Evolutionary conservation across 2,329 filamentous ascomycete genomes (phyloP).

Genomic region (Sporothrix pseudoabietina): DNA sequence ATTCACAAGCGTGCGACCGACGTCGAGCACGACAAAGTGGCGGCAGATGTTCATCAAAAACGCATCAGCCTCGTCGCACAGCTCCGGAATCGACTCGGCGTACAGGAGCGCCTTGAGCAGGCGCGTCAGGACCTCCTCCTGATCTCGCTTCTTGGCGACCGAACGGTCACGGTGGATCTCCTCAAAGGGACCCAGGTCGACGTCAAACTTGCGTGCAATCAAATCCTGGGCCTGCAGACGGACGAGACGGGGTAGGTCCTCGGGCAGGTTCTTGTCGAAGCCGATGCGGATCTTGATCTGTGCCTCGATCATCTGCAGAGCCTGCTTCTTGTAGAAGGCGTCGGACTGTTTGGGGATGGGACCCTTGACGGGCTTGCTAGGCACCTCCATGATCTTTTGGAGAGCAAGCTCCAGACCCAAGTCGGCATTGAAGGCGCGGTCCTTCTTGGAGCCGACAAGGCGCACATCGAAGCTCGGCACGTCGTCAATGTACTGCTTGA

Average conservation of each 20-base stretch:
- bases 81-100: constrained; percentile 77
- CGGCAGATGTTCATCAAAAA: constrained; percentile 81
- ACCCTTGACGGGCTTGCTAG: constrained; percentile 58
- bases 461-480: constrained; percentile 83
- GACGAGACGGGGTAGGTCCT: constrained; percentile 82
- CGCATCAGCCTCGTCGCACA: constrained; percentile 72
- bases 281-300: constrained; percentile 92
- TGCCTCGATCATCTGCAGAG: constrained; percentile 81
- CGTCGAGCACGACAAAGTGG: constrained; percentile 87
- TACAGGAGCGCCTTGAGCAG: constrained; percentile 87
- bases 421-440: constrained; percentile 82
- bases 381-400: constrained; percentile 78
- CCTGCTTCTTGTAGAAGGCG: constrained; percentile 88
- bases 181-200: constrained; percentile 70
- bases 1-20: constrained; percentile 81
- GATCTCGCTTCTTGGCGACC: constrained; percentile 80
- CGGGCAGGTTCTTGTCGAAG: constrained; percentile 74
- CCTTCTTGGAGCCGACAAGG: constrained; percentile 84
- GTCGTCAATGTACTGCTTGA: constrained; percentile 85
- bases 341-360: constrained; percentile 64
- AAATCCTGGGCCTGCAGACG: constrained; percentile 89
- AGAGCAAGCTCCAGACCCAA: constrained; percentile 89
- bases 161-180: constrained; percentile 79
- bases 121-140: constrained; percentile 81
- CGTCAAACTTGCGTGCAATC: constrained; percentile 69